Conservation (phyloP, 148 eudicot genomes). For the Silene latifolia region DNA sequence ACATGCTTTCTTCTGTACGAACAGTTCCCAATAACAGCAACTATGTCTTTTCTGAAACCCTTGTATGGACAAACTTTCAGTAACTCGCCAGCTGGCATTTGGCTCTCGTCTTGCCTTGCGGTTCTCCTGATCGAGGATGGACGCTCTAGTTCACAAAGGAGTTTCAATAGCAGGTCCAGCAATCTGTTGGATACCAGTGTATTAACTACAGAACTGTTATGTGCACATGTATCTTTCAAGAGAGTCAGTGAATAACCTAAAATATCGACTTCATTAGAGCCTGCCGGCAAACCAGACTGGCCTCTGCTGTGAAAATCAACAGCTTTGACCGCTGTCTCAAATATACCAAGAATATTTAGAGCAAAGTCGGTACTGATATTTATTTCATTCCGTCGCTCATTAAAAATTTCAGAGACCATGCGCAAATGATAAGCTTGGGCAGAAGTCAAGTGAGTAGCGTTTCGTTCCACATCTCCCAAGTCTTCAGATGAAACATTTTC, state of each 20-base stretch:
- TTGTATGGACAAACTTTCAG: slow-evolving; percentile 61
- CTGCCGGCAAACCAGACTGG: slow-evolving; percentile 52
- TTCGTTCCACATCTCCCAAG: slow-evolving; percentile 14
- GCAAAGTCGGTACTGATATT: slow-evolving; percentile 39
- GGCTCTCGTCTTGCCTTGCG: slow-evolving; percentile 30
- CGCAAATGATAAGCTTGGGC: slow-evolving; percentile 60
- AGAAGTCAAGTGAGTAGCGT: slow-evolving; percentile 24
- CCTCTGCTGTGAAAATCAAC: slow-evolving; percentile 38
- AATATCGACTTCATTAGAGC: slow-evolving; percentile 45
- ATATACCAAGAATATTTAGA: slow-evolving; percentile 38
- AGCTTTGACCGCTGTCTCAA: slow-evolving; percentile 35
- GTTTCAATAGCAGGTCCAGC: slow-evolving; percentile 51
- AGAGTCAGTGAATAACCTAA: slow-evolving; percentile 69
- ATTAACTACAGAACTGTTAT: slow-evolving; percentile 23
- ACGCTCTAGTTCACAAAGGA: slow-evolving; percentile 74
- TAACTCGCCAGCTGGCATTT: slow-evolving; percentile 22
- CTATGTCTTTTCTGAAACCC: slow-evolving; percentile 78
- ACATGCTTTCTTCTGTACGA: slow-evolving; percentile 50
- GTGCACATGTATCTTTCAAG: slow-evolving; percentile 74
- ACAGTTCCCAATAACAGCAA: slow-evolving; percentile 73
- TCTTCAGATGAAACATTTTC: slow-evolving; percentile 11
- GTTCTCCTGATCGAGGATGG: slow-evolving; percentile 64
- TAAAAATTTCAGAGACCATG: slow-evolving; percentile 52
- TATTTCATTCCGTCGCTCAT: slow-evolving; percentile 48
- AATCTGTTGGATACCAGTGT: slow-evolving; percentile 49